Evolutionary conservation across 139 green algal genomes (phyloP).

Genomic region (Nannochloris sp.): DNA sequence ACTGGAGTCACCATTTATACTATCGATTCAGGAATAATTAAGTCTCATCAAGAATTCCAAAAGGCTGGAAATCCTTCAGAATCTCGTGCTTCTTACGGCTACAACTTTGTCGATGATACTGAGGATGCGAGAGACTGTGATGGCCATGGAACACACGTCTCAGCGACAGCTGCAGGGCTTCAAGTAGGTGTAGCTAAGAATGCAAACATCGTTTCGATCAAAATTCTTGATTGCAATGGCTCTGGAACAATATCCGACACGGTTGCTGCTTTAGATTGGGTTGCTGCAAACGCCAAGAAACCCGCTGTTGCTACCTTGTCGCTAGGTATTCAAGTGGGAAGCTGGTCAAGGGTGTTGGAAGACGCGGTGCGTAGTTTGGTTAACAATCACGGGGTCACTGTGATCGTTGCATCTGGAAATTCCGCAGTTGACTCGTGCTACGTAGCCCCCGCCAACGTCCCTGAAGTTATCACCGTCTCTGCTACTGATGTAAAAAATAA

Average conservation of each 20-base stretch:
- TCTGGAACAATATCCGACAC: slow-evolving; percentile 52
- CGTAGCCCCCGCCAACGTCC: slow-evolving; percentile 34
- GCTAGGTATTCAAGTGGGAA: slow-evolving; percentile 48
- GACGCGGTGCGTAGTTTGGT: slow-evolving; percentile 22
- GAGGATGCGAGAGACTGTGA: slow-evolving; percentile 55
- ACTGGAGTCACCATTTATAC: slow-evolving; percentile 59
- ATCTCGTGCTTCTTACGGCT: neutral
- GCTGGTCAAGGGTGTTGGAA: slow-evolving; percentile 32
- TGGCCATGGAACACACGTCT: slow-evolving; percentile 69
- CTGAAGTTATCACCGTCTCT: slow-evolving; percentile 33
- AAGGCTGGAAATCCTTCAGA: neutral
- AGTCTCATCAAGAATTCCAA: slow-evolving; percentile 54
- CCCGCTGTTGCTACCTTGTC: slow-evolving; percentile 65
- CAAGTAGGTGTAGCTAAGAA: slow-evolving; percentile 59
- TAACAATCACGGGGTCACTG: slow-evolving; percentile 31
- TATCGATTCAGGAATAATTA: slow-evolving; percentile 52
- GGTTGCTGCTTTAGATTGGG: slow-evolving; percentile 64
- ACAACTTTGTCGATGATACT: slow-evolving; percentile 55
- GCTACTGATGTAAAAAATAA: neutral
- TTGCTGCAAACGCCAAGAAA: slow-evolving; percentile 39
- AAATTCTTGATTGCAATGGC: slow-evolving; percentile 69
- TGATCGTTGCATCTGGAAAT: slow-evolving; percentile 28
- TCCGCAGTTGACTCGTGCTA: slow-evolving; percentile 36
- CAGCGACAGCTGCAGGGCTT: slow-evolving; percentile 49
- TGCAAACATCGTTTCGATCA: slow-evolving; percentile 54